Evolutionary conservation across 1,284 basidiomycete genomes (phyloP).

Genomic region (Phlebopus sp.): DNA sequence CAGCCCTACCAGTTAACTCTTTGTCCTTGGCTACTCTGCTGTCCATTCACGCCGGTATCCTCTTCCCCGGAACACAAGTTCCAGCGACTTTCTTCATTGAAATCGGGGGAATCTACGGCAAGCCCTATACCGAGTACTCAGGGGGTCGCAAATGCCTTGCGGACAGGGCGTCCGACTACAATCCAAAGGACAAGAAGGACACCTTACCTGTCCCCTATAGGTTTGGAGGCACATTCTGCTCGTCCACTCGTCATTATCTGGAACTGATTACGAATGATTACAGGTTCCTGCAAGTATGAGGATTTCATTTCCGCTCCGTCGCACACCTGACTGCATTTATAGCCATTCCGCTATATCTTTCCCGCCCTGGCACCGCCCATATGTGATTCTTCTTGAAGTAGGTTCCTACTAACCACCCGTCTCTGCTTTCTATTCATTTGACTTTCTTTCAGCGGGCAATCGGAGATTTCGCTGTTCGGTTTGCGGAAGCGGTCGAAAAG

Average conservation of each 20-base stretch:
- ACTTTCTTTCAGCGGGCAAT: slow-evolving; percentile 19
- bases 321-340: neutral
- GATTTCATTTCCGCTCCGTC: neutral
- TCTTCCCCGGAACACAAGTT: slow-evolving; percentile 15
- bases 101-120: slow-evolving; percentile 23
- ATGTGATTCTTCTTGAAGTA: slow-evolving; percentile 28
- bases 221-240: slow-evolving; percentile 19
- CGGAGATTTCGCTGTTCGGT: slow-evolving; percentile 20
- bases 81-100: slow-evolving; percentile 20
- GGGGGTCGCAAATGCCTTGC: slow-evolving; percentile 17
- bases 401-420: neutral
- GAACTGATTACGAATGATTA: neutral
- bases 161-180: slow-evolving; percentile 17
- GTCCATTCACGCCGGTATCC: slow-evolving; percentile 45
- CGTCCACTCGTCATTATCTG: neutral
- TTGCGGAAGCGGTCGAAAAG: slow-evolving; percentile 23
- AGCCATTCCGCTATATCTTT: slow-evolving; percentile 23
- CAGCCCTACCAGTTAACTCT: slow-evolving; percentile 61
- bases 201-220: slow-evolving; percentile 20
- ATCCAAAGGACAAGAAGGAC: slow-evolving; percentile 19
- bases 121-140: slow-evolving; percentile 21
- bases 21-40: slow-evolving; percentile 76
- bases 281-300: slow-evolving; percentile 28
- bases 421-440: neutral
- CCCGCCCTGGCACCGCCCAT: slow-evolving; percentile 28